phyloP scores from a whole-genome alignment of 2,329 filamentous ascomycete species.

The Diplodia sapinea region DNA sequence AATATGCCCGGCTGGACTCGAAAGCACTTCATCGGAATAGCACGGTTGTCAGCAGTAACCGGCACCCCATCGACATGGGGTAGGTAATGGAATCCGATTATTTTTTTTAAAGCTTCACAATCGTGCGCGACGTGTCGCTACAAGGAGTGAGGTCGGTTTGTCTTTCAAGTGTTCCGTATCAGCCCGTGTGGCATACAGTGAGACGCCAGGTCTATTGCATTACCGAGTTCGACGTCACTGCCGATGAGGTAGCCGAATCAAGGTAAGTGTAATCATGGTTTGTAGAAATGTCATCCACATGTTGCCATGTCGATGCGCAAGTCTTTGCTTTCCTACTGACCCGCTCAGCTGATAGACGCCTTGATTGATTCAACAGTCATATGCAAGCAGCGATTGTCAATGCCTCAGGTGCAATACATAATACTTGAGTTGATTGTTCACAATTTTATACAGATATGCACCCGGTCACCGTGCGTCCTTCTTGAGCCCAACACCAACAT shows the following conservation, averaged over 20 bases:
- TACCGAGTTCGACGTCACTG: neutral
- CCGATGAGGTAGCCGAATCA: neutral
- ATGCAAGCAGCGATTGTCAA: neutral
- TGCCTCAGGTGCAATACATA: neutral
- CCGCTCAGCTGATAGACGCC: neutral
- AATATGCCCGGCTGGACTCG: constrained; percentile 18
- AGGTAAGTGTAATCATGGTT: neutral
- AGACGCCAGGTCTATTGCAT: neutral
- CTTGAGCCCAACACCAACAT: neutral
- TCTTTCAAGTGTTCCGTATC: neutral
- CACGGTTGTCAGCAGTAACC: neutral
- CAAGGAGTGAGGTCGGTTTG: neutral
- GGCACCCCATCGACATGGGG: neutral
- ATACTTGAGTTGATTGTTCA: neutral
- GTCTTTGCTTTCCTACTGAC: neutral
- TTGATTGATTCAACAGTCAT: constrained; percentile 1
- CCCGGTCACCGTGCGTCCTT: neutral
- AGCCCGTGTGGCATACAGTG: neutral
- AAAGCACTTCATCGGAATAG: constrained; percentile 11
- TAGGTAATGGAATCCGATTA: constrained; percentile 17
- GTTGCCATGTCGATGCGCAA: neutral
- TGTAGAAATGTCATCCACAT: neutral
- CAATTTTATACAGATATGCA: constrained; percentile 1
- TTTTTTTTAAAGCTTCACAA: neutral
- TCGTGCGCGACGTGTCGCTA: neutral